Evolutionary conservation across 1,284 basidiomycete genomes (phyloP), one percentile per base, ranked within the genome.

Genomic region (Trametes hirsuta): DNA sequence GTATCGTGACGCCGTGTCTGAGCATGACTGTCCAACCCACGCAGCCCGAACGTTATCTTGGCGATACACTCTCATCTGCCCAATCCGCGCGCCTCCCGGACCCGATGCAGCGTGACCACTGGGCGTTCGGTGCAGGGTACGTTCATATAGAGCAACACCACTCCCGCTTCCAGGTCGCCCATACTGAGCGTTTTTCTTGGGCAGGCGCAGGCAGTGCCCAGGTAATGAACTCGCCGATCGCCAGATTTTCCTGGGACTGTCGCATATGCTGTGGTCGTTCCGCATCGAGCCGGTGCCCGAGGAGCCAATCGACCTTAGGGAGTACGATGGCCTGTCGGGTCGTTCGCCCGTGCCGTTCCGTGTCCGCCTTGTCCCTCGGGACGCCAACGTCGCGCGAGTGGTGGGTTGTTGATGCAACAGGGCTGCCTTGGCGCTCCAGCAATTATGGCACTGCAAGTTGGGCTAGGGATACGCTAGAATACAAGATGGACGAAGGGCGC

Each of bases 151-250:
- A 15, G 10, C 15, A 8, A 21, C 8, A n/a, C 40, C 6, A 30
- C 8, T 8, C 8, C 30, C 30, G 30, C 8, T 30, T 30, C 8
- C 40, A n/a, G 40, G 12, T 8, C 2, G 10, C 1, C 22, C 12
- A 12, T 11, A 15, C 40, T 24, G 4, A 45, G 11, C 22, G 18
- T 39, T n/a, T n/a, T 34, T 21, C 21, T n/a, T n/a, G n/a, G n/a
- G 4, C 41, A 77, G 78, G 2, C 76, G 76, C 37, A 70, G 76
- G 10, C 12, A 37, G 21, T 39, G 47, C 18, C 47, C 47, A 10
- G 47, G 47, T 11, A 37, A 24, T 10, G 10, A 11, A n/a, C 47
- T 39, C 36, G 47, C 47, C n/a, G 47, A 49, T 12, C 35, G 24
- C 2, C 21, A 39, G 35, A 25, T 49, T 21, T 22, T 49, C 34